Base-by-base conservation (phyloP, 2,329 filamentous ascomycete species). In the Fulvia fulva region DNA sequence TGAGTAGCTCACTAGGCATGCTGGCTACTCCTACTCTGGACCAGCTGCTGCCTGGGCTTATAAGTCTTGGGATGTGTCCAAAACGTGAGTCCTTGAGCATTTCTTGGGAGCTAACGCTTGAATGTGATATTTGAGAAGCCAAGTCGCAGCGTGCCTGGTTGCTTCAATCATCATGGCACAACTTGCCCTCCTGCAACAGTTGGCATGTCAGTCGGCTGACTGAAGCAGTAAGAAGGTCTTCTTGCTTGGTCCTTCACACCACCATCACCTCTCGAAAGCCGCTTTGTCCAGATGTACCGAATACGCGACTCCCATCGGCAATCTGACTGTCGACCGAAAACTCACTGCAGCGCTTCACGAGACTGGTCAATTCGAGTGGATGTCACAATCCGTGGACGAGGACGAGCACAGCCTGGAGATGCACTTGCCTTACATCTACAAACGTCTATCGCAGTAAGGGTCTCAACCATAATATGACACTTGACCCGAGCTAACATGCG, bases 331-430 rank as follows among this genome's bases (percentile, higher is more conserved):
- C 30, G 90, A 95, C 70, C 76, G 71, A 7, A 75, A 77, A 4
- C 80, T 82, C 0, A 79, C 84, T 0, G 67, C 77, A 37, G 71
- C 79, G 60, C 75, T 90, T 19, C 70, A 79, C 53, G 68, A 74
- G 45, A 83, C 80, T 3, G 78, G 77, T n/a, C 76, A 79, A 56
- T 88, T 89, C 71, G 75, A 81, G 19, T 77, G 81, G 53, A 94
- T 97, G 79, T 84, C 82, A 1, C 75, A 74, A 19, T 68, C 77
- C 3, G 79, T 85, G 5, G 94, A 99, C 69, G 83, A 91, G 61
- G 82, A 83, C 5, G 94, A 99, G 75, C 94, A 99, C 75, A 96
- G 90, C 53, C 82, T 97, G 1, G 94, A 99, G 78, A 96, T 99
- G 88, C 94, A 99, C 67, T 81, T 97, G 8, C 93, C 94, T 0